These are phyloP conservation scores for Musa itinerans DNA, from an alignment of 176 grass and related monocot species.

Conservation along the genomic window DNA sequence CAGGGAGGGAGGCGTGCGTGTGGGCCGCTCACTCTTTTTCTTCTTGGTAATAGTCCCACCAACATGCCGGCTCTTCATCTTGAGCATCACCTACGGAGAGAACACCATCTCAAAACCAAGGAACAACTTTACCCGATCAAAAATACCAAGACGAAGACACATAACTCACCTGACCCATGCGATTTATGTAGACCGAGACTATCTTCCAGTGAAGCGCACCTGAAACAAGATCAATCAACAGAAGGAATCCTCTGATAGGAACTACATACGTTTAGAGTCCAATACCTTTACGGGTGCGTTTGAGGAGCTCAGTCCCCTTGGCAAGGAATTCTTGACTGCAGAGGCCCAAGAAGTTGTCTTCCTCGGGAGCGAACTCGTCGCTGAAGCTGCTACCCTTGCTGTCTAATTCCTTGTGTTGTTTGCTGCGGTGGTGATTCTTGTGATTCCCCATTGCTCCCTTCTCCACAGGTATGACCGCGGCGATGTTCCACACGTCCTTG, in stretches of 20 bases:
- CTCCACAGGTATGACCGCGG: constrained; percentile 85
- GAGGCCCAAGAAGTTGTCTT: constrained; percentile 53
- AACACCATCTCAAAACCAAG: neutral
- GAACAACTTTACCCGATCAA: neutral
- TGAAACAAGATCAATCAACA: constrained; percentile 11
- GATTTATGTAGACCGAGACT: constrained; percentile 62
- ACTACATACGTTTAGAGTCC: neutral
- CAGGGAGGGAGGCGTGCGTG: neutral
- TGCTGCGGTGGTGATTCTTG: constrained; percentile 24
- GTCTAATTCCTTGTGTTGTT: constrained; percentile 37
- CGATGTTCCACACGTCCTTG: constrained; percentile 67
- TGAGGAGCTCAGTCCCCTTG: constrained; percentile 77
- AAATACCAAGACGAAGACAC: neutral
- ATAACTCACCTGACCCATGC: constrained; percentile 40
- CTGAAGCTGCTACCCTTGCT: constrained; percentile 62
- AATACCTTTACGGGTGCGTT: constrained; percentile 85
- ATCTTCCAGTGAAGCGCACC: constrained; percentile 84
- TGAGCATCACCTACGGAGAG: constrained; percentile 56
- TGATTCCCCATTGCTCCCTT: constrained; percentile 30
- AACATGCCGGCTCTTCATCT: constrained; percentile 90
- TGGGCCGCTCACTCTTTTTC: constrained; percentile 61
- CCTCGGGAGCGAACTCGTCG: constrained; percentile 46
- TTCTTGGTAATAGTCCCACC: constrained; percentile 91
- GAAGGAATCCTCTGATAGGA: neutral
- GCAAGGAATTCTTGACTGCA: constrained; percentile 77